Conservation (phyloP, 345 rosid genomes). For the Corchorus olitorius region DNA sequence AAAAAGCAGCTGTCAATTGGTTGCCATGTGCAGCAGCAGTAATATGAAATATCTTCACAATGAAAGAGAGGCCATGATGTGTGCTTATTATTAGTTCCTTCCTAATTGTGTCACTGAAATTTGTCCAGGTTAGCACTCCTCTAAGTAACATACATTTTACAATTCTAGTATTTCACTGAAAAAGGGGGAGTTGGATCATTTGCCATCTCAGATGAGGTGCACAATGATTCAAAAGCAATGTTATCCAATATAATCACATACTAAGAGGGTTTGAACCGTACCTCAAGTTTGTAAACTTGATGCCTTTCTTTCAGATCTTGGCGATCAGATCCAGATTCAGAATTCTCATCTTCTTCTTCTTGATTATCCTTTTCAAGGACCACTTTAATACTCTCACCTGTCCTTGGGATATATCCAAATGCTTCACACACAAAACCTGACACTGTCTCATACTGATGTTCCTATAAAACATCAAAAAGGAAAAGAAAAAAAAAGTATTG, state of each 20-base stretch:
- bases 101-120: neutral
- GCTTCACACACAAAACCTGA: conserved; percentile 96
- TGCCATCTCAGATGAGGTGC: neutral
- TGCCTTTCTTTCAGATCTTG: conserved; percentile 69
- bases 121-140: neutral
- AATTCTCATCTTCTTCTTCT: conserved; percentile 66
- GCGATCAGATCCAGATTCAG: conserved; percentile 64
- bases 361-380: conserved; percentile 75
- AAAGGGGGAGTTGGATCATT: neutral
- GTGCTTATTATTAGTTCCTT: neutral
- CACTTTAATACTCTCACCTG: conserved; percentile 85
- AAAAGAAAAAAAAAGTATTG: neutral
- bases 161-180: neutral
- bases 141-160: neutral
- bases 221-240: neutral
- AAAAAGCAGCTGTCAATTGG: neutral
- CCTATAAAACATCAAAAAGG: conserved; percentile 49
- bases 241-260: neutral
- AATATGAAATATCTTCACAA: neutral
- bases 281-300: conserved; percentile 88
- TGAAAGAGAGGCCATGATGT: neutral
- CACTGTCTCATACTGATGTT: conserved; percentile 95
- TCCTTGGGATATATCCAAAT: conserved; percentile 97
- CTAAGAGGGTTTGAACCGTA: conserved; percentile 27
- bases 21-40: conserved; percentile 2